Percentiles rank a stretch among this genome's conserved stretches.
Conservation (phyloP, 805 yeast species). For the Teunomyces gatunensis region DNA sequence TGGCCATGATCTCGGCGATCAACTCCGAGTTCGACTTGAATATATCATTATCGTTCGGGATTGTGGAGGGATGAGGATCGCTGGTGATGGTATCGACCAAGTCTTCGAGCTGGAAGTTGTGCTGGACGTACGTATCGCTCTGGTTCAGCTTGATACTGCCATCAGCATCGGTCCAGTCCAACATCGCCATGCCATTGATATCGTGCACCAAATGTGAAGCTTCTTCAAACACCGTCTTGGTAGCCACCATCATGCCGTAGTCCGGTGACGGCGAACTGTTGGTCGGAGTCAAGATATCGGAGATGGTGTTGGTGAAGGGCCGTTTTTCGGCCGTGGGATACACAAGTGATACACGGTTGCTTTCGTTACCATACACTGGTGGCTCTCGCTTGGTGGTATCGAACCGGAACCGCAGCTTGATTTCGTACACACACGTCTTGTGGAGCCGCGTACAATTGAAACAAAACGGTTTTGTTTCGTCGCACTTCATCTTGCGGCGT, state of each 20-base stretch:
- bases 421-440: constrained; percentile 29
- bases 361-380: not conserved
- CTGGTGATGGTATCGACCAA: constrained; percentile 10
- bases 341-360: not conserved
- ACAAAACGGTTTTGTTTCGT: constrained; percentile 38
- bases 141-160: constrained; percentile 4
- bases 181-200: constrained; percentile 22
- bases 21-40: constrained; percentile 21
- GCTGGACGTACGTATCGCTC: constrained; percentile 16
- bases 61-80: not conserved
- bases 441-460: constrained; percentile 33
- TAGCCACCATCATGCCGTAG: constrained; percentile 8
- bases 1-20: constrained; percentile 21
- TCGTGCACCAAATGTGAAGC: constrained; percentile 35
- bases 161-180: constrained; percentile 7
- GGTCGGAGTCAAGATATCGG: constrained; percentile 10
- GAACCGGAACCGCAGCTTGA: constrained; percentile 11
- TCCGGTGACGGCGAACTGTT: not conserved
- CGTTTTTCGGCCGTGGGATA: not conserved
- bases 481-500: constrained; percentile 44
- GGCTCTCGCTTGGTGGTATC: not conserved
- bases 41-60: not conserved
- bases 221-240: constrained; percentile 29
- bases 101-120: constrained; percentile 20
- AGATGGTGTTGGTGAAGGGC: constrained; percentile 11